Percentiles rank a stretch among this genome's conserved stretches.
Conservation (phyloP, 257 asterid genomes). For the Capsicum baccatum region DNA sequence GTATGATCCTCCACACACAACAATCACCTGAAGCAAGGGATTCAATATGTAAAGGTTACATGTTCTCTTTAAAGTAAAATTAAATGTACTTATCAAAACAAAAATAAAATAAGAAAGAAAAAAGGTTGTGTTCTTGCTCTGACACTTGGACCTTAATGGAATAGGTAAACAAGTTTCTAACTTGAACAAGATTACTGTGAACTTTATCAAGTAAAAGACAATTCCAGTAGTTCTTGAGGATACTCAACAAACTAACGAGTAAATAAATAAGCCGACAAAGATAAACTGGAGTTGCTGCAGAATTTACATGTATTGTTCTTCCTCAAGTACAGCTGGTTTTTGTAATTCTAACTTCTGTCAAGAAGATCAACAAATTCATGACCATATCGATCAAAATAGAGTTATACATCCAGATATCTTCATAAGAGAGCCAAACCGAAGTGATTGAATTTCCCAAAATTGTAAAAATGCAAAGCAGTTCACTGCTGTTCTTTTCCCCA, state of each 20-base stretch:
- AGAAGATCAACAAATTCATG: slow-evolving; percentile 1
- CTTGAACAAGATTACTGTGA: background rate
- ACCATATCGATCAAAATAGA: background rate
- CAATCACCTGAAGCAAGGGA: slow-evolving; percentile 53
- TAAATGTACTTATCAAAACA: background rate
- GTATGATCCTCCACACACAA: slow-evolving; percentile 94
- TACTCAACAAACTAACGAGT: background rate
- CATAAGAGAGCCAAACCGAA: background rate
- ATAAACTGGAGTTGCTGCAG: background rate
- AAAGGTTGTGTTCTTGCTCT: background rate
- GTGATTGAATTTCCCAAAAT: background rate
- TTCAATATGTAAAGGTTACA: slow-evolving; percentile 3
- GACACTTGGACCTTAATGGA: background rate
- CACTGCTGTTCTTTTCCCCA: too few relatives aligned
- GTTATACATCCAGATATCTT: background rate
- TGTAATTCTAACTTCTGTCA: background rate
- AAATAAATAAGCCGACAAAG: background rate
- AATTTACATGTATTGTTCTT: background rate
- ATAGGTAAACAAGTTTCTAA: background rate
- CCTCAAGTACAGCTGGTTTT: background rate
- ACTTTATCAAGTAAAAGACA: background rate
- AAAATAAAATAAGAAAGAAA: background rate
- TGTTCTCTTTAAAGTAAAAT: background rate
- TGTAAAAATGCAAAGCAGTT: background rate
- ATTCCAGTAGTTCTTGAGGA: background rate